These are phyloP conservation scores for Claviceps quebecensis DNA, from an alignment of 2,329 filamentous ascomycete species.

Conservation along the genomic window DNA sequence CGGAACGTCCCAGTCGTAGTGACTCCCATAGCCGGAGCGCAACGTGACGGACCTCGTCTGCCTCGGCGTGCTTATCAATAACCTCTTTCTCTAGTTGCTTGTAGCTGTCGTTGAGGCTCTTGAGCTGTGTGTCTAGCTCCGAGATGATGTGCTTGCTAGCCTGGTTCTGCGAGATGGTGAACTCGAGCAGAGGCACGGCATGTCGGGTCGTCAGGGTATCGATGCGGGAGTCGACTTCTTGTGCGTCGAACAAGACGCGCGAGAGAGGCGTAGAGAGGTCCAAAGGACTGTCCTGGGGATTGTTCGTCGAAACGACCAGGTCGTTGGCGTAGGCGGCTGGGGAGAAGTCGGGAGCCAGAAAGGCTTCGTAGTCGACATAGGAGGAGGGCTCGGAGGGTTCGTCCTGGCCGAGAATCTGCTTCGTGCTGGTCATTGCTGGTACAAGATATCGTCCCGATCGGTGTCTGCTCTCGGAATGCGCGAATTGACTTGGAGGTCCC, in stretches of 20 bases:
- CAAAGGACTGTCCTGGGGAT: constrained; percentile 74
- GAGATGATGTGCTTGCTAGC: constrained; percentile 59
- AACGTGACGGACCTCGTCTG: constrained; percentile 66
- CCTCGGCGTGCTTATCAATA: constrained; percentile 68
- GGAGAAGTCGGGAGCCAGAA: constrained; percentile 72
- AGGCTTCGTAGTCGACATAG: constrained; percentile 93
- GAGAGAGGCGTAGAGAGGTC: constrained; percentile 91
- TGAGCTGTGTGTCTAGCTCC: constrained; percentile 68
- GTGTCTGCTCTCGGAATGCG: not conserved
- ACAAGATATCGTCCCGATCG: not conserved
- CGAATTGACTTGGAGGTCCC: not conserved
- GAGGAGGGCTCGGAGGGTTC: constrained; percentile 53
- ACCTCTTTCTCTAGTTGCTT: constrained; percentile 77
- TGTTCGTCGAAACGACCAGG: constrained; percentile 81
- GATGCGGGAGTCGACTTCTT: constrained; percentile 94
- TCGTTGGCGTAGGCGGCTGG: constrained; percentile 74
- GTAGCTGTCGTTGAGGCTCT: constrained; percentile 71
- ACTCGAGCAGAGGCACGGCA: constrained; percentile 63
- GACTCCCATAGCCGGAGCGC: constrained; percentile 71
- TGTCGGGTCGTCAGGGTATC: constrained; percentile 76
- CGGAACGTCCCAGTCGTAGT: constrained; percentile 59
- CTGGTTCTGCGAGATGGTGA: constrained; percentile 62
- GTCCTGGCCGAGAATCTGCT: not conserved
- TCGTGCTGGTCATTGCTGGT: not conserved
- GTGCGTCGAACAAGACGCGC: constrained; percentile 86